Evolutionary conservation across 768 basidiomycete genomes (phyloP).

Genomic region (Zangia roseola): DNA sequence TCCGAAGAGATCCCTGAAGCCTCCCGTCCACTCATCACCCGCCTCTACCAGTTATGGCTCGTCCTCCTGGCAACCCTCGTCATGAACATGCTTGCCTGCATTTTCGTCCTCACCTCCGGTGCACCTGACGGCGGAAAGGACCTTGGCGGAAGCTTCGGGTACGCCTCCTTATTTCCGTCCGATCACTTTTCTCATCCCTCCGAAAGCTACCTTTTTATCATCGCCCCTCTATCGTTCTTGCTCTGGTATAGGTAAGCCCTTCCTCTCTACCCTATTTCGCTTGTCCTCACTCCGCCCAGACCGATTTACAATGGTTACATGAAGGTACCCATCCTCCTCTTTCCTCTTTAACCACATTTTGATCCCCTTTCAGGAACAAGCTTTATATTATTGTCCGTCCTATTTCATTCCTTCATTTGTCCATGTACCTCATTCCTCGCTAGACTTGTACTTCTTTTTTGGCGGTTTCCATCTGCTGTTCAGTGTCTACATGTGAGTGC

Average conservation of each 20-base stretch:
- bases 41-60: slow-evolving; percentile 93
- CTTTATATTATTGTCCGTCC: slow-evolving; percentile 85
- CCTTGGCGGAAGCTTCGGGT: slow-evolving; percentile 83
- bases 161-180: slow-evolving; percentile 29
- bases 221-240: slow-evolving; percentile 78
- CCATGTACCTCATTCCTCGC: slow-evolving; percentile 8
- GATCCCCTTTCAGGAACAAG: slow-evolving; percentile 69
- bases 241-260: slow-evolving; percentile 87
- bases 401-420: slow-evolving; percentile 10
- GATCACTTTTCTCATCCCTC: slow-evolving; percentile 14
- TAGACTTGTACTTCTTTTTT: slow-evolving; percentile 97
- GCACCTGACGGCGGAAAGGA: slow-evolving; percentile 73
- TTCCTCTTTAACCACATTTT: slow-evolving; percentile 26
- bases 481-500: slow-evolving; percentile 87
- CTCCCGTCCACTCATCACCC: slow-evolving; percentile 75
- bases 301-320: slow-evolving; percentile 98
- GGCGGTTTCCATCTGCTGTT: slow-evolving; percentile 92
- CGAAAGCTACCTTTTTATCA: slow-evolving; percentile 74
- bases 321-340: slow-evolving; percentile 58
- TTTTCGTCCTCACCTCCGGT: slow-evolving; percentile 80
- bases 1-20: slow-evolving; percentile 84
- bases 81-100: slow-evolving; percentile 88
- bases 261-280: slow-evolving; percentile 5
- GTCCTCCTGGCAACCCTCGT: slow-evolving; percentile 78
- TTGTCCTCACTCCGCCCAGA: slow-evolving; percentile 38